phyloP scores from a whole-genome alignment of 1,284 basidiomycete genomes.

The Ustilago cynodontis region DNA sequence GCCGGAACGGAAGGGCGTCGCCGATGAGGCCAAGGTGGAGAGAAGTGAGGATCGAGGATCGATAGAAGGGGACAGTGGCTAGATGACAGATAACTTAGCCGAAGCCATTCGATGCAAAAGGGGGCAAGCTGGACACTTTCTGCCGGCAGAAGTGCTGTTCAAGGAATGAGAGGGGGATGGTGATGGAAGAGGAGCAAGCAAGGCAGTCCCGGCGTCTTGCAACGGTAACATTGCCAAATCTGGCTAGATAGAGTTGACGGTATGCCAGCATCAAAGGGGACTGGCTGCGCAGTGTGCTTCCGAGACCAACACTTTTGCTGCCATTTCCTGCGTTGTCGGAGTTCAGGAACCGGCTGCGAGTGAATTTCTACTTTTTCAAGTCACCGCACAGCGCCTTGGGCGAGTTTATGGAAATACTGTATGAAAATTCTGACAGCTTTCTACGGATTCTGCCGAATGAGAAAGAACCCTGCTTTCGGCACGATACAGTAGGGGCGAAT shows the following conservation, averaged over 20 bases:
- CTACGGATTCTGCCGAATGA: background rate
- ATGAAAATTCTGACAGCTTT: background rate
- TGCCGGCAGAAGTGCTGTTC: constrained; percentile 10
- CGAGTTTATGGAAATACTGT: background rate
- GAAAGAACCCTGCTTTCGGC: background rate
- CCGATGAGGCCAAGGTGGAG: background rate
- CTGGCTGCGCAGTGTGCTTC: background rate
- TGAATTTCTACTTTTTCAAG: background rate
- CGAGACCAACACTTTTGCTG: constrained; percentile 13
- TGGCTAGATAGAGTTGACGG: background rate
- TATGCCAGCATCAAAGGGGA: background rate
- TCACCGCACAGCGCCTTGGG: background rate
- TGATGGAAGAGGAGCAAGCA: background rate
- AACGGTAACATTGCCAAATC: background rate
- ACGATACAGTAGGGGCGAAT: constrained; percentile 3
- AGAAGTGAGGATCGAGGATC: background rate
- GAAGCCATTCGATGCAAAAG: background rate
- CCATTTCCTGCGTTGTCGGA: constrained; percentile 19
- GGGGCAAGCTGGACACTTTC: background rate
- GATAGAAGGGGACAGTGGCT: background rate
- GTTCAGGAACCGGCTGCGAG: constrained; percentile 10
- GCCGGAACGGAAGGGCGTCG: constrained; percentile 1
- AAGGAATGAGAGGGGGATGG: background rate
- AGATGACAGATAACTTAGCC: background rate
- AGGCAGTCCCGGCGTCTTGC: background rate